Evolutionary conservation across 805 yeast genomes (phyloP), one percentile per base, ranked within the genome.

Genomic region (Cyberlindnera xylosilytica): DNA sequence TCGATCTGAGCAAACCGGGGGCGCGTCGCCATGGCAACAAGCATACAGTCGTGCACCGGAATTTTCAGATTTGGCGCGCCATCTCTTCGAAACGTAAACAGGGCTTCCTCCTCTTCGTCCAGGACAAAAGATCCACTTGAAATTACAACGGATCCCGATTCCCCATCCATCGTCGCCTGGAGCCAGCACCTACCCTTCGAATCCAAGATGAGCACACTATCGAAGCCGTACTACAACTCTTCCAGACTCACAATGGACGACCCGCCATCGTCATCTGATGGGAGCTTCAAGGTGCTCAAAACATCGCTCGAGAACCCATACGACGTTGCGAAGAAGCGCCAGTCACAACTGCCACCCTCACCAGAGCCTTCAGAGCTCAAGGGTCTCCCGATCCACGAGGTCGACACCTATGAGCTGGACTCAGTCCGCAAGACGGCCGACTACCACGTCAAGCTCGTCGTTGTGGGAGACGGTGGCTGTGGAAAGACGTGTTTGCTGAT

Each of bases 381-480:
- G 41, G 24, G 9, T 54, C 53, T 4, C 27, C 32, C 26, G 8
- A 18, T 36, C 5, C 41, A 23, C 34, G 18, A 38, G 11, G 55
- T 58, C 13, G 57, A 59, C 13, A 53, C 62, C 18, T 61, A 52
- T 40, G 60, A 58, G 27, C 48, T 58, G 15, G 57, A 53, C 27
- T 45, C 56, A 20, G 47, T 39, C 28, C 54, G 57, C 24, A 53
- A 51, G 35, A 46, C 53, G 34, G 55, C 73, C 1, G 70, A 70
- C 39, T 57, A 61, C 30, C 68, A 65, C 36, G 53, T 72, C 34
- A 85, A 85, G 57, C 65, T 86, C 6, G 95, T 87, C 11, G 84
- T 84, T 20, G 93, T 88, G 9, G 96, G 96, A 7, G 96, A 87
- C 61, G 89, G 91, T 54, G 90, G 87, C 15, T 83, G 93, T 59